Evolutionary conservation across 306 rosid genomes (phyloP).

Genomic region (Canavalia gladiata): DNA sequence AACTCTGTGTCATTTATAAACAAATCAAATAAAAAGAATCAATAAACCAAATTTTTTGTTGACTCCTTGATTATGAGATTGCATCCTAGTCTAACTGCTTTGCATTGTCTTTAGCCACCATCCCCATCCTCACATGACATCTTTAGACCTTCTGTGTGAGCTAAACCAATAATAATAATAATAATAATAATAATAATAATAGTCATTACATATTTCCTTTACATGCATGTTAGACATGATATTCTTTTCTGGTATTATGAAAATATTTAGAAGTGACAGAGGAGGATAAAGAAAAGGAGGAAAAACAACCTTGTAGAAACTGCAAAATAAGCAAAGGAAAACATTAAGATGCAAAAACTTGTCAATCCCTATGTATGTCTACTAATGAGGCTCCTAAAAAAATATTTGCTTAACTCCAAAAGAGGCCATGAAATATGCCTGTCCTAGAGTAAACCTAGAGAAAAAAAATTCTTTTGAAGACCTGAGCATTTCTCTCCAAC

Average conservation of each 20-base stretch:
- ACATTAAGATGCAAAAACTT: background rate
- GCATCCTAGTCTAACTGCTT: background rate
- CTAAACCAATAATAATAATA: too few species aligned
- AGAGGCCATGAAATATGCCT: background rate
- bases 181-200: too few species aligned
- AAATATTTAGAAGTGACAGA: background rate
- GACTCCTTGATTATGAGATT: background rate
- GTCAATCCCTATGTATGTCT: conserved; percentile 8
- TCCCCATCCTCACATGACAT: background rate
- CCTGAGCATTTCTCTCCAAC: background rate
- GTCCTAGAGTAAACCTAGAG: background rate
- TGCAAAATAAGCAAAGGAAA: background rate
- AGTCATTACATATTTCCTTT: too few species aligned
- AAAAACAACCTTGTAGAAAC: background rate
- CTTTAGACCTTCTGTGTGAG: background rate
- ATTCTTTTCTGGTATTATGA: background rate
- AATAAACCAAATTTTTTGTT: background rate
- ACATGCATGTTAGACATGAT: background rate
- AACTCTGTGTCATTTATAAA: background rate
- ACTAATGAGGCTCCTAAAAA: background rate
- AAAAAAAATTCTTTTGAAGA: too few species aligned
- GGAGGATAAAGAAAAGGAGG: conserved; percentile 4
- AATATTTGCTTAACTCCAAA: background rate
- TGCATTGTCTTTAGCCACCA: background rate
- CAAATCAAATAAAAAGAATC: background rate